A percentile compares a stretch with the other conserved stretches of the same genome.
These are phyloP conservation scores for Aspergillus candidus DNA, from an alignment of 2,329 filamentous ascomycete species.

Conservation along the genomic window DNA sequence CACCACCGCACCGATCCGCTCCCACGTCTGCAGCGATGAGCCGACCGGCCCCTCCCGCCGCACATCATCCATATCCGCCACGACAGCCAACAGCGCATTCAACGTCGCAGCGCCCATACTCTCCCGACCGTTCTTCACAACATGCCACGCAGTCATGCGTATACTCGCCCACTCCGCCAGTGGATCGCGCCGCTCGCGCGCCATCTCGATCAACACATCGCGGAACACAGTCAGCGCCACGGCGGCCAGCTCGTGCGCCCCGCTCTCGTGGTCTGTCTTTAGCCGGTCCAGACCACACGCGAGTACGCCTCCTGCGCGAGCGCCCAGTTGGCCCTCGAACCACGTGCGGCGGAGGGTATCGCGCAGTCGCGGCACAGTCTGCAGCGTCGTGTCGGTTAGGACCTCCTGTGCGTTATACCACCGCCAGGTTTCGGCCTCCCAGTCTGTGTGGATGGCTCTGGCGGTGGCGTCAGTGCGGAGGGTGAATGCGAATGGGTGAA, in stretches of 20 bases:
- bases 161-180: slow-evolving; percentile 51
- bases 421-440: slow-evolving; percentile 55
- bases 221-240: slow-evolving; percentile 48
- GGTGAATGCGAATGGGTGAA: slow-evolving; percentile 55
- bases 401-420: slow-evolving; percentile 53
- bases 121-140: slow-evolving; percentile 60
- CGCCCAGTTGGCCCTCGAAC: slow-evolving; percentile 50
- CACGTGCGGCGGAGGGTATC: slow-evolving; percentile 56
- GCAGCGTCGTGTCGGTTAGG: slow-evolving; percentile 41
- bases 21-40: slow-evolving; percentile 10
- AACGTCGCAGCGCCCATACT: slow-evolving; percentile 60
- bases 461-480: slow-evolving; percentile 39
- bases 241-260: slow-evolving; percentile 53
- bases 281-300: slow-evolving; percentile 45
- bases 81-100: slow-evolving; percentile 21
- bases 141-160: slow-evolving; percentile 56
- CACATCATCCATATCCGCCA: slow-evolving; percentile 24
- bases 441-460: slow-evolving; percentile 50
- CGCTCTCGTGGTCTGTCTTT: slow-evolving; percentile 53
- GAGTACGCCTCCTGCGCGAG: slow-evolving; percentile 42
- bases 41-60: slow-evolving; percentile 10
- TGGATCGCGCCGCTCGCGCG: slow-evolving; percentile 12
- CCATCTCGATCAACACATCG: slow-evolving; percentile 33
- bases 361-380: slow-evolving; percentile 53
- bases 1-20: slow-evolving; percentile 20